Evolutionary conservation across 106 monocot species (phyloP).

Genomic region (Dioscorea zingiberensis): DNA sequence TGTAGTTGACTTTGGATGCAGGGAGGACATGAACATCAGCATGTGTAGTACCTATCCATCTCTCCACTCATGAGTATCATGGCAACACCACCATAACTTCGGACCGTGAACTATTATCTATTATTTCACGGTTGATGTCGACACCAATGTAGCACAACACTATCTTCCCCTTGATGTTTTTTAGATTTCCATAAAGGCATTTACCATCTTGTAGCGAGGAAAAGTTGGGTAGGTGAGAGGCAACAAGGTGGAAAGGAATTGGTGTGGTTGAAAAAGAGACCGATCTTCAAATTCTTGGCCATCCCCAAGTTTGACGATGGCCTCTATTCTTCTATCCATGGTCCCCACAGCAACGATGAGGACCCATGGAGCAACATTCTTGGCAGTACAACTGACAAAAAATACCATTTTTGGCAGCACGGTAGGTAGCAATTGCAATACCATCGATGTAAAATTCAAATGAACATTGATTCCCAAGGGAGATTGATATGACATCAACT

Average conservation of each 20-base stretch:
- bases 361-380: slow-evolving; percentile 25
- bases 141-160: background rate
- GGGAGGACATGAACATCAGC: background rate
- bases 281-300: slow-evolving; percentile 6
- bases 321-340: slow-evolving; percentile 18
- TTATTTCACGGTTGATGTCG: no score
- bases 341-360: slow-evolving; percentile 45
- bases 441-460: no score
- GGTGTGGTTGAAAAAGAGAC: slow-evolving; percentile 24
- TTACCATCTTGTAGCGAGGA: background rate
- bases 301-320: slow-evolving; percentile 21
- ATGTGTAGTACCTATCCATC: background rate
- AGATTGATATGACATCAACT: no score
- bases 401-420: slow-evolving; percentile 16
- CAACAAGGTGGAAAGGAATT: background rate
- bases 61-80: slow-evolving; percentile 2
- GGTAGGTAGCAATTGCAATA: no score
- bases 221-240: no score
- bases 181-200: background rate
- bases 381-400: slow-evolving; percentile 12
- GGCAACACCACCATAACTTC: background rate
- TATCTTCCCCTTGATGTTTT: slow-evolving; percentile 1
- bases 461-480: no score
- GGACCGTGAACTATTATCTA: no score
- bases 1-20: background rate